phyloP scores from a whole-genome alignment of 2,329 filamentous ascomycete species.

The Colletotrichum salicis region DNA sequence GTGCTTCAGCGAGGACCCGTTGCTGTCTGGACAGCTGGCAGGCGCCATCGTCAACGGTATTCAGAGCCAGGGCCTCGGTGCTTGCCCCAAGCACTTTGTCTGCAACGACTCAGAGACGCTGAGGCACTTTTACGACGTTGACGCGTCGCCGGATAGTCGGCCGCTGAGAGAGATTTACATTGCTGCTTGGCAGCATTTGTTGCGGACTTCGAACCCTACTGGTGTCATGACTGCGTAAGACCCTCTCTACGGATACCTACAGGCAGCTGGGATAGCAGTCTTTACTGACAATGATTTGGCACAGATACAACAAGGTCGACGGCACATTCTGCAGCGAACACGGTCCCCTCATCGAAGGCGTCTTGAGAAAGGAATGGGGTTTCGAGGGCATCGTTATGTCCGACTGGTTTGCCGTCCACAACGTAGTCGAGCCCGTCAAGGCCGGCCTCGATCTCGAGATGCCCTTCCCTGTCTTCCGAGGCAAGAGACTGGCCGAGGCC shows the following conservation, averaged over 20 bases:
- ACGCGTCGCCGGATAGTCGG: slow-evolving; percentile 16
- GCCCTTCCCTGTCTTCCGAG: slow-evolving; percentile 39
- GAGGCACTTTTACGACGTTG: slow-evolving; percentile 37
- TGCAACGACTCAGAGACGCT: slow-evolving; percentile 47
- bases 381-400: slow-evolving; percentile 48
- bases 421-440: slow-evolving; percentile 43
- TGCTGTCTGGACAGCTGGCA: slow-evolving; percentile 53
- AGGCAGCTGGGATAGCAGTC: too few relatives aligned
- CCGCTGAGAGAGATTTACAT: slow-evolving; percentile 38
- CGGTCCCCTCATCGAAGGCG: slow-evolving; percentile 35
- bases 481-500: slow-evolving; percentile 36
- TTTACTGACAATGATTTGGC: not conserved
- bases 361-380: slow-evolving; percentile 47
- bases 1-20: slow-evolving; percentile 55
- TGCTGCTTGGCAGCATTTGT: slow-evolving; percentile 36
- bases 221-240: slow-evolving; percentile 37
- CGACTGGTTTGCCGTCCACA: slow-evolving; percentile 48
- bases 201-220: slow-evolving; percentile 31
- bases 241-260: too few relatives aligned
- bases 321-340: slow-evolving; percentile 40
- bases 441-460: slow-evolving; percentile 48
- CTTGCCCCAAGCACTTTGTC: slow-evolving; percentile 53
- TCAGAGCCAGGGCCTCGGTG: slow-evolving; percentile 48
- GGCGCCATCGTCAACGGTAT: slow-evolving; percentile 52
- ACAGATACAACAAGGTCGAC: slow-evolving; percentile 43